Evolutionary conservation across 495 filamentous ascomycete species (phyloP).

Genomic region (Penicillium taxi): DNA sequence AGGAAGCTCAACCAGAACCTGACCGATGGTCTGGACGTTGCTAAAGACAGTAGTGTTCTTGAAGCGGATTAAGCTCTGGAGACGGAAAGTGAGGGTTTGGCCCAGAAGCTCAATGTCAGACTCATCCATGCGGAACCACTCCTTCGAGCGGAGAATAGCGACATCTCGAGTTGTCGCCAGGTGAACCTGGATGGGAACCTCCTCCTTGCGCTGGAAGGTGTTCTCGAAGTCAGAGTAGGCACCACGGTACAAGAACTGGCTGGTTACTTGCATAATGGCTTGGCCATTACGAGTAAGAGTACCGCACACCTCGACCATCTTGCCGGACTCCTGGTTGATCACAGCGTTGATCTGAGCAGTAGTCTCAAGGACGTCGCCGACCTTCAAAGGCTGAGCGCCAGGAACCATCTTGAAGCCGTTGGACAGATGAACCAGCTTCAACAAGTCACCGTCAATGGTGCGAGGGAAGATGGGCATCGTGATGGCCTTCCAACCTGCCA

Average conservation of each 20-base stretch:
- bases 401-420: slow-evolving; percentile 98
- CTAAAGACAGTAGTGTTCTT: slow-evolving; percentile 93
- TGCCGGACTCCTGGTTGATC: slow-evolving; percentile 95
- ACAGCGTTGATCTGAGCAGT: slow-evolving; percentile 96
- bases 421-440: slow-evolving; percentile 91
- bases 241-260: slow-evolving; percentile 94
- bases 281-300: slow-evolving; percentile 81
- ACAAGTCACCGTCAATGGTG: slow-evolving; percentile 86
- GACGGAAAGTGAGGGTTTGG: slow-evolving; percentile 92
- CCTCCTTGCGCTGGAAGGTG: slow-evolving; percentile 94
- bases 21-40: slow-evolving; percentile 83
- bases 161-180: slow-evolving; percentile 81
- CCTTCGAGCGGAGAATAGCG: slow-evolving; percentile 87
- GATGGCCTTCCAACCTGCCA: slow-evolving; percentile 98
- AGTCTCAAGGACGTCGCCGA: slow-evolving; percentile 85
- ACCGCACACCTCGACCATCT: slow-evolving; percentile 98
- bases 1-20: slow-evolving; percentile 90
- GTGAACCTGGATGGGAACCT: slow-evolving; percentile 91
- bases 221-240: slow-evolving; percentile 90
- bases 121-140: slow-evolving; percentile 87
- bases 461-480: slow-evolving; percentile 97
- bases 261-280: slow-evolving; percentile 97
- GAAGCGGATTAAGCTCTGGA: slow-evolving; percentile 83
- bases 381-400: slow-evolving; percentile 87
- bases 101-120: slow-evolving; percentile 74